Evolutionary conservation across 768 basidiomycete species (phyloP).

Genomic region (Cystofilobasidium ferigula): DNA sequence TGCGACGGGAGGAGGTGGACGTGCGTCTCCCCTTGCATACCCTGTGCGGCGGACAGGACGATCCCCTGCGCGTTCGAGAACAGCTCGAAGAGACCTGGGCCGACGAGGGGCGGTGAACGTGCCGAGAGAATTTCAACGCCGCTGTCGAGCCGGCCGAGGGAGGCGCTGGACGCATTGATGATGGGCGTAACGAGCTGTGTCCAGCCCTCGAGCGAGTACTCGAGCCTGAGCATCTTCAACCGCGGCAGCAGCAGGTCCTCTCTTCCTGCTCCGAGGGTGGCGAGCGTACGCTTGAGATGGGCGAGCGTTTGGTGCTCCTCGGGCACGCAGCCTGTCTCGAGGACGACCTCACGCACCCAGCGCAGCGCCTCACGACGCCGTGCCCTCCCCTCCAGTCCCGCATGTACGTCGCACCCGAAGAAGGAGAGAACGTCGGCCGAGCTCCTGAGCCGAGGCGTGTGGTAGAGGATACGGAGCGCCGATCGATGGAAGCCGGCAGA

Average conservation of each 20-base stretch:
- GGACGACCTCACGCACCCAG: not conserved
- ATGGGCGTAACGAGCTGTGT: not conserved
- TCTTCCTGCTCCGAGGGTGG: not conserved
- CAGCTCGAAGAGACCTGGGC: not conserved
- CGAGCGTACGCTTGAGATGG: not conserved
- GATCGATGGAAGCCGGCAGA: not conserved
- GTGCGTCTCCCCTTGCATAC: not conserved
- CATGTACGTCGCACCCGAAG: not conserved
- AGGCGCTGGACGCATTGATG: not conserved
- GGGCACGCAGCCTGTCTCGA: not conserved
- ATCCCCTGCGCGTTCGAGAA: not conserved
- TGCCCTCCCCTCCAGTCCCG: not conserved
- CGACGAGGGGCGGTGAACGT: not conserved
- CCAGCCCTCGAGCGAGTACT: not conserved
- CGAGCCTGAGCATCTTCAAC: not conserved
- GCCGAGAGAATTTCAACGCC: not conserved
- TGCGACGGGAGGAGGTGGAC: not conserved
- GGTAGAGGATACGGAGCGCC: conserved; percentile 5
- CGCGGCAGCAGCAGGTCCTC: not conserved
- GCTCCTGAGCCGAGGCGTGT: not conserved
- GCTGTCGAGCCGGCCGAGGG: not conserved
- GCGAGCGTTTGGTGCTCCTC: not conserved
- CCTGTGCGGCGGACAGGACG: not conserved
- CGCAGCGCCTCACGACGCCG: not conserved
- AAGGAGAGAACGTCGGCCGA: conserved; percentile 6